These are phyloP conservation scores for Trichoderma citrinoviride DNA, from an alignment of 2,329 filamentous ascomycete species.

Conservation along the genomic window DNA sequence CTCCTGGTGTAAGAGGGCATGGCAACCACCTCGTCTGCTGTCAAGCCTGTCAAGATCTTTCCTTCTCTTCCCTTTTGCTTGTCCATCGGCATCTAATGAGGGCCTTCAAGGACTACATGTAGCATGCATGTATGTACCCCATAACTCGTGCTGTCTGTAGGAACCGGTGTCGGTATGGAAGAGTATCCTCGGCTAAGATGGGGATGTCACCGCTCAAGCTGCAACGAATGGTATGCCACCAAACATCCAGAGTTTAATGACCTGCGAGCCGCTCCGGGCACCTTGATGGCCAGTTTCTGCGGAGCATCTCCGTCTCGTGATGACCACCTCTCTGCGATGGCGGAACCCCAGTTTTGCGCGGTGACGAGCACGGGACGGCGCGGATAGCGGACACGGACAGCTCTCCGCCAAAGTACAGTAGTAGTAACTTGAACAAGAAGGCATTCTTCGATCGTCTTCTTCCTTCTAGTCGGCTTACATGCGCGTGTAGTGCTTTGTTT, in stretches of 20 bases:
- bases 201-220: background rate
- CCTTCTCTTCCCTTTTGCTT: background rate
- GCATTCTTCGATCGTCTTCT: background rate
- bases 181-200: background rate
- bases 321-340: background rate
- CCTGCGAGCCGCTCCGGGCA: constrained; percentile 3
- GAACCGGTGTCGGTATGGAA: background rate
- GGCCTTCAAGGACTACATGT: background rate
- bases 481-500: too few species aligned
- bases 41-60: background rate
- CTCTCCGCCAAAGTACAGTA: constrained; percentile 11
- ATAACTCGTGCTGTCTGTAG: background rate
- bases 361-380: constrained; percentile 20
- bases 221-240: background rate
- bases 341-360: background rate
- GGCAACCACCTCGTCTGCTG: background rate
- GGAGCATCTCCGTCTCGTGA: constrained; percentile 10
- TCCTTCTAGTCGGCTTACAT: background rate
- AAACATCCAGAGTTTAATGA: background rate
- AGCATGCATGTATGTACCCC: too few species aligned
- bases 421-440: background rate
- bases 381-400: constrained; percentile 16
- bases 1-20: background rate
- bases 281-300: constrained; percentile 14
- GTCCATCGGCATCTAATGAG: background rate